Evolutionary conservation across 352 stramenopile genomes (phyloP).

Genomic region (Phytophthora idaei): DNA sequence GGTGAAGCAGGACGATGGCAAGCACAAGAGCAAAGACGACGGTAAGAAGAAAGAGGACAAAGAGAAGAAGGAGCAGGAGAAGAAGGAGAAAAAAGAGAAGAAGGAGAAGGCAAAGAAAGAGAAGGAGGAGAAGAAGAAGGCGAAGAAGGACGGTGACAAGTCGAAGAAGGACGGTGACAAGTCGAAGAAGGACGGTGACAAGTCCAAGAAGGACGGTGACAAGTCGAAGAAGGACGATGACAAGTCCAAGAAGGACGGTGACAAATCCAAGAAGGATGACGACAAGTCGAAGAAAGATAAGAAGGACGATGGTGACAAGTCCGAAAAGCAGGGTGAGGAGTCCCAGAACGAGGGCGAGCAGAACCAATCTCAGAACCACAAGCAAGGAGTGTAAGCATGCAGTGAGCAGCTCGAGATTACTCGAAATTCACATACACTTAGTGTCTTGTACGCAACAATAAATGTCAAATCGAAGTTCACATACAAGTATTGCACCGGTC

Average conservation of each 20-base stretch:
- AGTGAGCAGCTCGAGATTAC: no score
- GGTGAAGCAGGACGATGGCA: not conserved
- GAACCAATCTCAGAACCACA: no score
- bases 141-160: no score
- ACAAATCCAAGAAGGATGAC: conserved; percentile 6
- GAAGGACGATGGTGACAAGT: no score
- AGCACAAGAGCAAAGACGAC: conserved; percentile 6
- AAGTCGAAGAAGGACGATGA: not conserved
- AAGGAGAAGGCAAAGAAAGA: conserved; percentile 7
- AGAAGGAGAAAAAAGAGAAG: conserved; percentile 8
- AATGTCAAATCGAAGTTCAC: no score
- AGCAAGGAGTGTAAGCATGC: no score
- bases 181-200: not conserved
- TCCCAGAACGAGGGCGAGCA: no score
- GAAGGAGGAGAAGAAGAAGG: conserved; percentile 4
- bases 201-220: not conserved
- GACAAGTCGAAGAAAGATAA: not conserved
- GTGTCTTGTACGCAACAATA: no score
- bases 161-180: not conserved
- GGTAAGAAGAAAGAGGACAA: conserved; percentile 5
- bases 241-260: conserved; percentile 4
- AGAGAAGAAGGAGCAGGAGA: conserved; percentile 11
- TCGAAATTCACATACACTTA: no score
- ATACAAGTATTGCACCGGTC: no score
- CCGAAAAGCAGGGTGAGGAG: no score